Evolutionary conservation across 2,329 filamentous ascomycete species (phyloP).

Genomic region (Aspergillus aculeatus): DNA sequence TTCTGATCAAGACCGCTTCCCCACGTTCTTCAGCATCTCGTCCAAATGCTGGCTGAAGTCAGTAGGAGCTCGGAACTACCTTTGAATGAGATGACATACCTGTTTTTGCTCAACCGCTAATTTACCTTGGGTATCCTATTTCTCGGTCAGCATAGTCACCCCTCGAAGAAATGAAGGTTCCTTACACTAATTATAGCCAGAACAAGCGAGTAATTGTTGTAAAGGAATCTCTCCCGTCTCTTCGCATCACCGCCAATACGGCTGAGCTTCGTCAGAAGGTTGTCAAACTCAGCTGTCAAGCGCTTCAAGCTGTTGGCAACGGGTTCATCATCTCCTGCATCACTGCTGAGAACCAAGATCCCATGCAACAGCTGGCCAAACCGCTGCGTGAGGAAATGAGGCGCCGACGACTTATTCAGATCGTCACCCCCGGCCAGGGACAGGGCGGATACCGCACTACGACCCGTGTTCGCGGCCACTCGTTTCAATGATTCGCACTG

Average conservation of each 20-base stretch:
- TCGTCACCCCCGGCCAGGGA: conserved; percentile 51
- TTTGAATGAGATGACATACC: conserved; percentile 25
- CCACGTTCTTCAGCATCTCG: conserved; percentile 38
- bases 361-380: conserved; percentile 91
- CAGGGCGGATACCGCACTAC: conserved; percentile 54
- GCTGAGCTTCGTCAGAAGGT: conserved; percentile 74
- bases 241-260: conserved; percentile 73
- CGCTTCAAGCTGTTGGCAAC: conserved; percentile 77
- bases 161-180: neutral
- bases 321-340: conserved; percentile 91
- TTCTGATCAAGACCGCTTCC: conserved; percentile 27
- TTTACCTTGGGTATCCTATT: conserved; percentile 47
- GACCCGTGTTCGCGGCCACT: conserved; percentile 48
- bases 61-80: neutral
- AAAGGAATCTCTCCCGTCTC: conserved; percentile 83
- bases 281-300: conserved; percentile 77
- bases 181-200: conserved; percentile 79
- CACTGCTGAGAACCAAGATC: conserved; percentile 77
- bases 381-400: conserved; percentile 89
- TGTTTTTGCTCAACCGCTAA: conserved; percentile 66
- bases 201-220: conserved; percentile 95
- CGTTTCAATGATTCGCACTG: conserved; percentile 84
- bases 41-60: conserved; percentile 37
- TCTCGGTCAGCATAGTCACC: conserved; percentile 11
- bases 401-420: conserved; percentile 56